These are phyloP conservation scores for Thalassiosira oceanica DNA, from an alignment of 352 stramenopile genomes.

Conservation along the genomic window DNA sequence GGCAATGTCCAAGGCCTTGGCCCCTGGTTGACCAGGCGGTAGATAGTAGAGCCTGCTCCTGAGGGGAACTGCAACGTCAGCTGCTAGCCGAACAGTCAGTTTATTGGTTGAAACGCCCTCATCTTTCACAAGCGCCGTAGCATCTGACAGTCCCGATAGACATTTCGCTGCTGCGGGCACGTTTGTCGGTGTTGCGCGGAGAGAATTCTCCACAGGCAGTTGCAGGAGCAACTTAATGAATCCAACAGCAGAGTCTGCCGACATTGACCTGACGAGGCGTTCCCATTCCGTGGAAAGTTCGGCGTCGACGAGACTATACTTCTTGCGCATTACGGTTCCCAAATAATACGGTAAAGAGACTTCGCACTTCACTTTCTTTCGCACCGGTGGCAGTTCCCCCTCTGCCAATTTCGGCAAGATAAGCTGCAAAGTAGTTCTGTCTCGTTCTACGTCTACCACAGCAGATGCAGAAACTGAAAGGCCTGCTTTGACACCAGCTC, in stretches of 20 bases:
- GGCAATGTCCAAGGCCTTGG: conserved; percentile 13
- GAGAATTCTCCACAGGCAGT: conserved; percentile 10
- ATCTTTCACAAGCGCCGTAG: conserved; percentile 1
- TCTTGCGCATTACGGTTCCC: conserved; percentile 9
- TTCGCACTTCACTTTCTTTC: conserved; percentile 4
- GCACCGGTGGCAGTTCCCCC: neutral
- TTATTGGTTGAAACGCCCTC: neutral
- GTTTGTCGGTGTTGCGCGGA: neutral
- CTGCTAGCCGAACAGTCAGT: conserved; percentile 2
- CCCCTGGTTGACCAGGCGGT: conserved; percentile 12
- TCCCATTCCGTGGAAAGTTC: conserved; percentile 15
- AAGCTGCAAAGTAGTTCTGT: neutral
- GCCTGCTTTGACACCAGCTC: conserved; percentile 5
- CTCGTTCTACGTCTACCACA: conserved; percentile 8
- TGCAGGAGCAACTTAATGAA: conserved; percentile 12
- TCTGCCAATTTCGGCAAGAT: conserved; percentile 2
- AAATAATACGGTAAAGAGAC: conserved; percentile 15
- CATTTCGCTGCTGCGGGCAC: conserved; percentile 13
- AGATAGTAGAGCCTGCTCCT: conserved; percentile 7
- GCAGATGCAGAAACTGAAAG: conserved; percentile 10
- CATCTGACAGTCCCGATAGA: conserved; percentile 3
- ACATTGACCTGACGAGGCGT: conserved; percentile 7
- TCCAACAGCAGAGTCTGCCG: conserved; percentile 5
- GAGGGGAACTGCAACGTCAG: conserved; percentile 5
- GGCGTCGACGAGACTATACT: conserved; percentile 13